A percentile compares a stretch with the other conserved stretches of the same genome.
Evolutionary conservation across 2,329 filamentous ascomycete species (phyloP).

Genomic region (Apiospora rasikravindrae): DNA sequence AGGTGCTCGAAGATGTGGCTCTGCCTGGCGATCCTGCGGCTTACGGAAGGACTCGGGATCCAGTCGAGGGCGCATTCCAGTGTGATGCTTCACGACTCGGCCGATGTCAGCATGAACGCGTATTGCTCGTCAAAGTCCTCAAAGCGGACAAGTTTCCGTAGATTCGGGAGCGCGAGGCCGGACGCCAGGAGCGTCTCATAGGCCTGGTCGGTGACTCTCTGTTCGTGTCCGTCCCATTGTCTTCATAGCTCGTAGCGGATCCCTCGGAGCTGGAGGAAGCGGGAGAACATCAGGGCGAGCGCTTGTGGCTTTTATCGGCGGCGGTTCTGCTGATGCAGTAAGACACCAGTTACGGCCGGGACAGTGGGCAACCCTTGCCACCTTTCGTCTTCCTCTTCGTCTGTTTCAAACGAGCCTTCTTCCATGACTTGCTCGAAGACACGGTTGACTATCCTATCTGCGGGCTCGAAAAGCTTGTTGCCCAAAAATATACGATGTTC

Average conservation of each 20-base stretch:
- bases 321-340: constrained; percentile 41
- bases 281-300: constrained; percentile 37
- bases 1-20: background rate
- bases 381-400: constrained; percentile 31
- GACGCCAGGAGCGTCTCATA: background rate
- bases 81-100: background rate
- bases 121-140: background rate
- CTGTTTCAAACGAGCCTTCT: constrained; percentile 30
- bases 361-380: constrained; percentile 35
- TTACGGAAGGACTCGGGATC: background rate
- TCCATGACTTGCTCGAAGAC: constrained; percentile 32
- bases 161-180: background rate
- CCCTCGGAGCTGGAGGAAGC: constrained; percentile 38
- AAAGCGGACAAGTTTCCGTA: background rate
- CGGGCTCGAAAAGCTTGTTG: background rate
- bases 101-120: background rate
- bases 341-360: constrained; percentile 36
- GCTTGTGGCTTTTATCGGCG: constrained; percentile 36
- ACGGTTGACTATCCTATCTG: background rate
- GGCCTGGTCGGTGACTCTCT: background rate
- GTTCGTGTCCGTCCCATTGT: constrained; percentile 30
- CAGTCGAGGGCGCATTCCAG: background rate
- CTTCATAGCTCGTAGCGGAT: constrained; percentile 41
- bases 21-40: background rate
- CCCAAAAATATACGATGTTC: background rate